Conservation (phyloP, 2,329 filamentous ascomycete genomes). For the Lizonia empirigonia region DNA sequence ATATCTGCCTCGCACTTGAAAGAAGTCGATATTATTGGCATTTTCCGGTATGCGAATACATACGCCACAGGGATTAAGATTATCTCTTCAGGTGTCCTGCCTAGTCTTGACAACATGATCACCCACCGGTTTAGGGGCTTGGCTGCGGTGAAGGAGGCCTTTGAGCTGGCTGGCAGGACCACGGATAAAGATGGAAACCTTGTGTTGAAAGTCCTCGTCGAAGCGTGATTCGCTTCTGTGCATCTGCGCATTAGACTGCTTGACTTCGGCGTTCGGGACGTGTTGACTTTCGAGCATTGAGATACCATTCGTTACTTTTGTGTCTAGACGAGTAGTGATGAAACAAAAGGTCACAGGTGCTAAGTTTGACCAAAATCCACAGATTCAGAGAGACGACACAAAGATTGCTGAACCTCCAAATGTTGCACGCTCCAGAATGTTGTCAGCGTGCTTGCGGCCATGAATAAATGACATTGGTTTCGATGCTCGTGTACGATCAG, state of each 20-base stretch:
- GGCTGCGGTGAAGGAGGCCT: conserved; percentile 57
- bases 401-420: neutral
- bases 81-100: conserved; percentile 57
- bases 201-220: conserved; percentile 58
- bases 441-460: neutral
- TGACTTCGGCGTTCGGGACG: conserved; percentile 3
- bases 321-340: neutral
- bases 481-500: neutral
- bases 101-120: conserved; percentile 58
- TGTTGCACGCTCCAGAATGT: neutral
- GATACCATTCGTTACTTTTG: conserved; percentile 12
- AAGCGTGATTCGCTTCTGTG: conserved; percentile 24
- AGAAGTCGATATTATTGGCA: conserved; percentile 63
- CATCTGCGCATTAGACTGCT: neutral
- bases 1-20: conserved; percentile 61
- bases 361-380: neutral
- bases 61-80: conserved; percentile 62
- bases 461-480: neutral
- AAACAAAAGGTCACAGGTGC: neutral
- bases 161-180: conserved; percentile 57
- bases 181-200: conserved; percentile 58
- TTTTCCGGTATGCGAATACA: conserved; percentile 61
- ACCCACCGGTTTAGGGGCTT: conserved; percentile 58
- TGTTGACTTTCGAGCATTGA: neutral
- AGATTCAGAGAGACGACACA: neutral